Percentiles rank a stretch among this genome's conserved stretches.
phyloP scores from a whole-genome alignment of 176 grass and related monocot genomes.

The Calamus simplicifolius region DNA sequence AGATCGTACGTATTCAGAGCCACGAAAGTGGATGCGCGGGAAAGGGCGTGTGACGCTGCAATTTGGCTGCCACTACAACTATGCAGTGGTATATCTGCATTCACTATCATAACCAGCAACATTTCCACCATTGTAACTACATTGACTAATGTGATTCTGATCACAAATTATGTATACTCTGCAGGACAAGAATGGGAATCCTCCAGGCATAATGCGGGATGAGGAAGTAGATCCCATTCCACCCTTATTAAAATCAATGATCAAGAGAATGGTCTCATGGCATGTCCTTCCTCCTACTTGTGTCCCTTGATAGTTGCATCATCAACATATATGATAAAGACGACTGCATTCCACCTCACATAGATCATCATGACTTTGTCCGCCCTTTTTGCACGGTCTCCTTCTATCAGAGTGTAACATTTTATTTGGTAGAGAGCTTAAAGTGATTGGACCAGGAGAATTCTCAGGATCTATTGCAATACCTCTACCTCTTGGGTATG shows the following conservation, averaged over 20 bases:
- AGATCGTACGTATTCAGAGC: conserved; percentile 58
- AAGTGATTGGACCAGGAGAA: conserved; percentile 24
- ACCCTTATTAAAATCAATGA: too few species aligned
- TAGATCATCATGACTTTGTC: conserved; percentile 50
- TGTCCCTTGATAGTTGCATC: too few species aligned
- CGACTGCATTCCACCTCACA: conserved; percentile 66
- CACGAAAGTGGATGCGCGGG: conserved; percentile 86
- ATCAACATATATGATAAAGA: too few species aligned
- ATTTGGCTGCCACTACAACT: conserved; percentile 88
- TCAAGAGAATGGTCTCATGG: too few species aligned
- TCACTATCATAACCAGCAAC: too few species aligned
- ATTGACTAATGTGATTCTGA: too few species aligned
- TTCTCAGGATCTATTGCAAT: conserved; percentile 28
- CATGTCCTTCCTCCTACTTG: too few species aligned
- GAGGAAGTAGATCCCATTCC: conserved; percentile 37
- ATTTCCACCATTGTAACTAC: too few species aligned
- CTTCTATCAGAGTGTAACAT: conserved; percentile 36
- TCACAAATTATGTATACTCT: not conserved
- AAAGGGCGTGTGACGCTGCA: conserved; percentile 78
- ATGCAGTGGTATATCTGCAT: conserved; percentile 40
- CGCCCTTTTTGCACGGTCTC: conserved; percentile 62
- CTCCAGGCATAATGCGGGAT: conserved; percentile 41
- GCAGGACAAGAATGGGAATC: conserved; percentile 38
- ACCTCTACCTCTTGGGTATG: conserved; percentile 25
- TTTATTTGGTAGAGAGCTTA: conserved; percentile 31